Base-by-base conservation (phyloP, 345 rosid genomes). In the Erodium maritimum region DNA sequence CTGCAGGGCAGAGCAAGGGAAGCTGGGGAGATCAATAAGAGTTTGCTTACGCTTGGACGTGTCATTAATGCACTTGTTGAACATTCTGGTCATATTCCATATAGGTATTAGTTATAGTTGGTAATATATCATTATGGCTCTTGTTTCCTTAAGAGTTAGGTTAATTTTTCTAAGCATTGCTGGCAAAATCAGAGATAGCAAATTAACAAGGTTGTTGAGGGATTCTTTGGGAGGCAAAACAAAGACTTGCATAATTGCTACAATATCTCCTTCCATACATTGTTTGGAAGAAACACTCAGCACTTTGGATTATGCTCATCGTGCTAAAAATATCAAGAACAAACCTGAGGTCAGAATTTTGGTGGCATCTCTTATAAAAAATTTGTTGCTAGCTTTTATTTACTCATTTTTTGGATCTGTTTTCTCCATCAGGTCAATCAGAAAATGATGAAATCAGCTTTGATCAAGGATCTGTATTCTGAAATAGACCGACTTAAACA, bases 161-260 rank as follows among this genome's bases (percentile, higher is more conserved):
- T 11, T 29, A 29, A 29, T 29, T 29, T 6, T 29, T 29, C 9
- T 29, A 29, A 29, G 8, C 37, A 29, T 29, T 60, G 64, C 61
- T 68, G 67, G 25, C 42, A 64, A 56, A 64, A 65, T 22, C 87
- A 93, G 99, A 79, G 99, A 93, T 64, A 93, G 99, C 79, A 93
- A 93, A 71, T 63, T 93, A 69, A 93, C 99, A 13, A 89, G 97
- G 74, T 79, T 93, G n/a, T 69, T 93, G 84, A 93, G 99, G 77
- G 99, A 93, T 69, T 93, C 99, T 21, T 61, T 93, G 70, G 99
- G 99, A 79, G 99, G 96, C 53, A 93, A 93, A 77, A 93, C 97
- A 17, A 93, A 90, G 77, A 93, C 99, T 9, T 93, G 99, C 75
- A 84, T 93, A 53, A 93, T 93, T 17, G 99, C 99, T 60, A 93